Conservation (phyloP, 306 rosid genomes). For the Morella rubra region DNA sequence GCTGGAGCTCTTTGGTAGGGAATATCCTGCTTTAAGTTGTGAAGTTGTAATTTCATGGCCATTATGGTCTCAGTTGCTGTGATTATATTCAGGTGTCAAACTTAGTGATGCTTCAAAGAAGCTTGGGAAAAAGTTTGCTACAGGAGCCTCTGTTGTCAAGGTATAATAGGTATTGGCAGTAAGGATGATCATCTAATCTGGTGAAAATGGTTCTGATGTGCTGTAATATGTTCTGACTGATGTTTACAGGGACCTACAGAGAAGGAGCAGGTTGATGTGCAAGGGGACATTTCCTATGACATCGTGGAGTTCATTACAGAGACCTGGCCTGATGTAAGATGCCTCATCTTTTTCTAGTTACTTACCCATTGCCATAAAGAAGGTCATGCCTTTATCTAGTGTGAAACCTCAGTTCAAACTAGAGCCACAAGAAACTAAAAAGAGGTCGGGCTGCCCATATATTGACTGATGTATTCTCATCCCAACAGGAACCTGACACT, state of each 20-base stretch:
- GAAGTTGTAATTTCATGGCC: not conserved
- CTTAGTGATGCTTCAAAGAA: slow-evolving; percentile 99
- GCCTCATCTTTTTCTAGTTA: slow-evolving; percentile 7
- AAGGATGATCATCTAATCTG: slow-evolving; percentile 15
- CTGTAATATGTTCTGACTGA: slow-evolving; percentile 17
- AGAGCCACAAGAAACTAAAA: not conserved
- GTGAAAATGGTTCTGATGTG: slow-evolving; percentile 22
- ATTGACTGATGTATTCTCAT: not conserved
- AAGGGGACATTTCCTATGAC: slow-evolving; percentile 94
- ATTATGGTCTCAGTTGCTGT: slow-evolving; percentile 12
- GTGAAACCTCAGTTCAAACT: not conserved
- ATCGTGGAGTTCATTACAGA: slow-evolving; percentile 92
- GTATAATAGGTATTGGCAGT: slow-evolving; percentile 35
- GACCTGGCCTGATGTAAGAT: slow-evolving; percentile 90
- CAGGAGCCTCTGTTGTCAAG: slow-evolving; percentile 99
- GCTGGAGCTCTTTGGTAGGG: slow-evolving; percentile 90
- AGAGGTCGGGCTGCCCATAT: not conserved
- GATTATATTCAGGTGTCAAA: slow-evolving; percentile 69
- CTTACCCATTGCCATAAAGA: not conserved
- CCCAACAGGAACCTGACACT: not conserved
- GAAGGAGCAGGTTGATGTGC: slow-evolving; percentile 98
- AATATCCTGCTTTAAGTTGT: slow-evolving; percentile 18
- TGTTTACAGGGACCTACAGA: slow-evolving; percentile 88
- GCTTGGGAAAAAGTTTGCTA: slow-evolving; percentile 97
- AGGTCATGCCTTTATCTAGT: not conserved